Percentiles rank a stretch among this genome's conserved stretches.
These are phyloP conservation scores for Syncephalastrum monosporum DNA, from an alignment of 371 early-diverging fungal genomes.

Conservation along the genomic window DNA sequence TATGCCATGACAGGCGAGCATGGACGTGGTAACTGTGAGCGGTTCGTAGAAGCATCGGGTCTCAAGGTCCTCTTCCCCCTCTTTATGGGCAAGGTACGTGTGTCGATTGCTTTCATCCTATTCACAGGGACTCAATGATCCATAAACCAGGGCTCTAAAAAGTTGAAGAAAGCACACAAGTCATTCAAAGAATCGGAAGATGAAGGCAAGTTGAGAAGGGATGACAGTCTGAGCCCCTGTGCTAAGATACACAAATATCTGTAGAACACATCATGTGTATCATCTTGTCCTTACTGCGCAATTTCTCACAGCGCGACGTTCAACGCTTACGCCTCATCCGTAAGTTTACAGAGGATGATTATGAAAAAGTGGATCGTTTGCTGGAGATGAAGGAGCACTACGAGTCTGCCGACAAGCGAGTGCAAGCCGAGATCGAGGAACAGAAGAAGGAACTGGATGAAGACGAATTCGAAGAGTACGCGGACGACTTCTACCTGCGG, in stretches of 20 bases:
- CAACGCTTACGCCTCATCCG: slow-evolving; percentile 73
- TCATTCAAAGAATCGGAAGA: slow-evolving; percentile 72
- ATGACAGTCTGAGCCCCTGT: background rate
- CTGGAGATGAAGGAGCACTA: slow-evolving; percentile 74
- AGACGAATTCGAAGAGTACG: slow-evolving; percentile 55
- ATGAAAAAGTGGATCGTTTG: slow-evolving; percentile 76
- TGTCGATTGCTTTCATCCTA: background rate
- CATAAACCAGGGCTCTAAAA: slow-evolving; percentile 59
- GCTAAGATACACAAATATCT: background rate
- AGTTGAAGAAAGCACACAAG: slow-evolving; percentile 65
- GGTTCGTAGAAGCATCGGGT: slow-evolving; percentile 80
- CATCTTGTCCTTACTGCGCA: slow-evolving; percentile 71
- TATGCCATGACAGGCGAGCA: slow-evolving; percentile 71
- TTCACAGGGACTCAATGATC: background rate
- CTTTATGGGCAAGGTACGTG: slow-evolving; percentile 69
- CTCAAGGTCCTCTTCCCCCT: slow-evolving; percentile 78
- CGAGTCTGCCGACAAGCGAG: slow-evolving; percentile 54
- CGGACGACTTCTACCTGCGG: slow-evolving; percentile 58
- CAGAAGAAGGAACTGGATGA: slow-evolving; percentile 49
- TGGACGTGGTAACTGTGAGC: slow-evolving; percentile 51
- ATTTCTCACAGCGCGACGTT: slow-evolving; percentile 55
- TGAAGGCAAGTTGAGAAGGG: slow-evolving; percentile 48
- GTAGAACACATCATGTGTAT: slow-evolving; percentile 82
- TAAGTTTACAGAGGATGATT: slow-evolving; percentile 82
- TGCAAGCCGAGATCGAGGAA: slow-evolving; percentile 49